Conservation (phyloP, 768 basidiomycete species). For the Xerocomellus chrysenteron region DNA sequence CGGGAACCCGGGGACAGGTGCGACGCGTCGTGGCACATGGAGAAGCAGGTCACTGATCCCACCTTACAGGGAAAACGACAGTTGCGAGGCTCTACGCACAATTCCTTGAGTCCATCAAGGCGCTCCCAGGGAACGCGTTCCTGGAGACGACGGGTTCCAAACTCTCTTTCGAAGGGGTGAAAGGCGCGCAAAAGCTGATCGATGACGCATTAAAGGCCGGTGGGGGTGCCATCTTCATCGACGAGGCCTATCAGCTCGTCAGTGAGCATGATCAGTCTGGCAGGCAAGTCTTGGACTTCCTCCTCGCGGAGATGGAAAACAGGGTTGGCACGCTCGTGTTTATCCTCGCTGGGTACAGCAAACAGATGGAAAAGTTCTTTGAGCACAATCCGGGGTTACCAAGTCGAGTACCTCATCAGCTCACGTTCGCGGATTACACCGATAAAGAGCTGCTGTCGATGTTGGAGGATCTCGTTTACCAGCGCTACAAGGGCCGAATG, state of each 20-base stretch:
- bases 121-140: conserved; percentile 54
- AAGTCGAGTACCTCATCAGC: conserved; percentile 62
- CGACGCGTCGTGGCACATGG: conserved; percentile 2
- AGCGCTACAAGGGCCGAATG: conserved; percentile 51
- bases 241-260: conserved; percentile 73
- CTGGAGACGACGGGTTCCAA: conserved; percentile 64
- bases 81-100: conserved; percentile 65
- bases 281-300: conserved; percentile 61
- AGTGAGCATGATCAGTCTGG: conserved; percentile 49
- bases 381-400: conserved; percentile 70
- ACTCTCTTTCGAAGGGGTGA: conserved; percentile 58
- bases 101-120: conserved; percentile 55
- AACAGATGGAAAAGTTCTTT: conserved; percentile 76
- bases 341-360: conserved; percentile 70
- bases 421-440: conserved; percentile 63
- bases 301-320: conserved; percentile 77
- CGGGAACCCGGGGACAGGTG: conserved; percentile 77
- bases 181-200: conserved; percentile 50
- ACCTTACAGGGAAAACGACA: conserved; percentile 60
- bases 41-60: not conserved
- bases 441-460: conserved; percentile 57
- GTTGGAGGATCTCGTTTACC: conserved; percentile 47
- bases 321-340: conserved; percentile 63
- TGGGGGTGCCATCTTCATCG: conserved; percentile 68
- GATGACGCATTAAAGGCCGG: conserved; percentile 51